These are phyloP conservation scores for Agapanthus africanus DNA, from an alignment of 106 monocot genomes.

Conservation along the genomic window DNA sequence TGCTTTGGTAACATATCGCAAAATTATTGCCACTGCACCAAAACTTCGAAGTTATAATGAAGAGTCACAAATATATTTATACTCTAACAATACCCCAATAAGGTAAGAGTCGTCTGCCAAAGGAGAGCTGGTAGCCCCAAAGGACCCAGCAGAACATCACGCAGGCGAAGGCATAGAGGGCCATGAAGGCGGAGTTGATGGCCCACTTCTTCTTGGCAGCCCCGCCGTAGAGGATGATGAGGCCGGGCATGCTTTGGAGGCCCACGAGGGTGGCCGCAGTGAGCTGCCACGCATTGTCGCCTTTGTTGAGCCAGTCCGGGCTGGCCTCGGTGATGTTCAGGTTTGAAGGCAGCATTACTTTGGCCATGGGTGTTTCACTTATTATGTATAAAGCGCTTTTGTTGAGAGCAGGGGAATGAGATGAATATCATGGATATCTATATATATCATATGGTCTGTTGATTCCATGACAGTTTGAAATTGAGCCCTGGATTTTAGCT, in stretches of 20 bases:
- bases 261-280: conserved; percentile 28
- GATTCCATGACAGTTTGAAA: too few relatives aligned
- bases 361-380: too few relatives aligned
- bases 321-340: neutral
- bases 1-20: too few relatives aligned
- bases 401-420: too few relatives aligned
- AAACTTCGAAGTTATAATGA: too few relatives aligned
- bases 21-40: too few relatives aligned
- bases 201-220: conserved; percentile 6
- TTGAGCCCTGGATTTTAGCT: too few relatives aligned
- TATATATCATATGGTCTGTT: too few relatives aligned
- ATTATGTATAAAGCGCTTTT: too few relatives aligned
- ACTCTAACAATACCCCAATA: too few relatives aligned
- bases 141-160: conserved; percentile 17
- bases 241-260: conserved; percentile 27
- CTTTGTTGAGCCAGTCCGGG: conserved; percentile 38
- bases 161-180: conserved; percentile 26
- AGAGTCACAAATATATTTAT: too few relatives aligned
- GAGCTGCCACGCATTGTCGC: conserved; percentile 42
- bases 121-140: conserved; percentile 21
- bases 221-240: conserved; percentile 28
- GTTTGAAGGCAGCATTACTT: neutral
- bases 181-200: conserved; percentile 29
- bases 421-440: too few relatives aligned
- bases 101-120: conserved; percentile 23